phyloP scores from a whole-genome alignment of 2,329 filamentous ascomycete species.

The Arthrobotrys sphaeroides region DNA sequence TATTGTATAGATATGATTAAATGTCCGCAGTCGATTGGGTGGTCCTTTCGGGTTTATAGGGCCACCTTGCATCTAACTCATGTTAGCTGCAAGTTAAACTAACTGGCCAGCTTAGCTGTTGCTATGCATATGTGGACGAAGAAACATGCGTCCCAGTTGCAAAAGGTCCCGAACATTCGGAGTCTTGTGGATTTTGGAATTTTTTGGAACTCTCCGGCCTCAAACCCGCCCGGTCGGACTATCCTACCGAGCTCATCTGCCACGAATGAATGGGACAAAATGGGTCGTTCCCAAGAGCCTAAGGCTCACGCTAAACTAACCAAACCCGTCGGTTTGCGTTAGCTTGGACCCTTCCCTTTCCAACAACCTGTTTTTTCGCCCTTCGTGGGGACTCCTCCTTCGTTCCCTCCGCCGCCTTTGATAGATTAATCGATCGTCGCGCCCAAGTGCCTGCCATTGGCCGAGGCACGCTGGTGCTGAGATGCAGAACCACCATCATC shows the following conservation, averaged over 20 bases:
- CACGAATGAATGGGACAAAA: slow-evolving; percentile 10
- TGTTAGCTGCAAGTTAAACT: neutral
- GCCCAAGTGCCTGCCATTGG: neutral
- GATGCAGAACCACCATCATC: slow-evolving; percentile 6
- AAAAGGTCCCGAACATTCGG: neutral
- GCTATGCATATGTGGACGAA: neutral
- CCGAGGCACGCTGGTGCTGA: neutral
- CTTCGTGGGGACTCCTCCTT: neutral
- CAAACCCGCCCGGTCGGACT: slow-evolving; percentile 17
- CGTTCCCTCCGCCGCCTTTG: slow-evolving; percentile 10
- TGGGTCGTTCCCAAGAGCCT: slow-evolving; percentile 17
- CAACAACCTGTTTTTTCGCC: slow-evolving; percentile 40
- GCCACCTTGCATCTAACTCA: neutral
- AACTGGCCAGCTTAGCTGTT: neutral
- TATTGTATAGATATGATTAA: neutral
- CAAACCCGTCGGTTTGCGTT: slow-evolving; percentile 49
- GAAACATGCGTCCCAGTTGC: neutral
- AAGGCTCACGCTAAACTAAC: slow-evolving; percentile 30
- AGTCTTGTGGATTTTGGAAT: neutral
- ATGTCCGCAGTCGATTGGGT: neutral
- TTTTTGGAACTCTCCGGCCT: slow-evolving; percentile 2
- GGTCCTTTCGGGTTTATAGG: neutral
- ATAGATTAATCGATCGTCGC: neutral
- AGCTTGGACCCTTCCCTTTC: slow-evolving; percentile 47
- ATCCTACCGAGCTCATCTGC: slow-evolving; percentile 40